Base-by-base conservation (phyloP, 495 filamentous ascomycete genomes). In the Xylaria castorea region DNA sequence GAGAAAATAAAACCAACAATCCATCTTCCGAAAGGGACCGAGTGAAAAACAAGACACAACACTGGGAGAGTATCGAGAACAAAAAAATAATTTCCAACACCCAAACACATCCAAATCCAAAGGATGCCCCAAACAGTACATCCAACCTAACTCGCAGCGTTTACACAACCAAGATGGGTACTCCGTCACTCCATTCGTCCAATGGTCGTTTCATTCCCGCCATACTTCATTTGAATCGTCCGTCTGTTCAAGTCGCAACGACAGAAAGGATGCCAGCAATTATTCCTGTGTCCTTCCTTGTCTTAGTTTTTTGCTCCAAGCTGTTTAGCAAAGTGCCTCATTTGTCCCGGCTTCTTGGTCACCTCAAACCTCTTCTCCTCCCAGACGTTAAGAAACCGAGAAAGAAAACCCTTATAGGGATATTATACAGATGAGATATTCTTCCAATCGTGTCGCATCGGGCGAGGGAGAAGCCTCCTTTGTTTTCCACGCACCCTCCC, bases 391-490 rank as follows among this genome's bases (percentile, higher is more conserved):
- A 58, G 58, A 71, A 75, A 66, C 36, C 68, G 73, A 75, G 63
- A 77, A 69, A 75, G 64, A 58, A 65, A 76, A 68, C 62, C 60
- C 71, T 62, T 71, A 77, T 77, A 76, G 71, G 74, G 76, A 78
- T 78, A 79, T 67, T 79, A 76, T 79, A 79, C 77, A 79, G 74
- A 72, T 68, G 75, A 74, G 74, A 70, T 75, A 42, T 36, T 51
- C 64, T 72, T 63, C 14, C 44, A 57, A 74, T 68, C 77, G 73
- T 75, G 71, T 71, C 62, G 68, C 51, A 66, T 68, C 68, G 71
- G 60, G 42, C n/a, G 68, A 73, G 64, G 53, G 68, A 62, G 65
- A 66, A 65, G 60, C 66, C 36, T 61, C 66, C 62, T 68, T 25
- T 68, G 64, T 62, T 53, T 69, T 46, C 61, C 61, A 68, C 62